These are phyloP conservation scores for Solanum bulbocastanum DNA, from an alignment of 257 asterid genomes.

Conservation along the genomic window DNA sequence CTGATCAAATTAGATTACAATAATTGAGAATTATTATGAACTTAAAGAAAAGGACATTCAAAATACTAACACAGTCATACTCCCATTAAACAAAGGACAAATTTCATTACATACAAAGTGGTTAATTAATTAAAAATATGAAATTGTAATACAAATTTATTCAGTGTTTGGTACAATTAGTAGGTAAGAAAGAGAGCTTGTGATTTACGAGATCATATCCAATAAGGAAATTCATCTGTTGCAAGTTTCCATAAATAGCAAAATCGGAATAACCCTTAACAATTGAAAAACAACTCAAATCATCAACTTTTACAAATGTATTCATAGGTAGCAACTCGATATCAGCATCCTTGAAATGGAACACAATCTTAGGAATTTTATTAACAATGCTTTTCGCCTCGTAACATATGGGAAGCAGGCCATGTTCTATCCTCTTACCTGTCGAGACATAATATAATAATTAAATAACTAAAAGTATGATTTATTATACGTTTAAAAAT, in stretches of 20 bases:
- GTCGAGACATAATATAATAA: neutral
- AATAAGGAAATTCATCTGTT: constrained; percentile 28
- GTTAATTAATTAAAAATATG: neutral
- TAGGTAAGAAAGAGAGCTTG: constrained; percentile 18
- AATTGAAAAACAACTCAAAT: constrained; percentile 26
- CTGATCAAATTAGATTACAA: no score
- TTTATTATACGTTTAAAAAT: no score
- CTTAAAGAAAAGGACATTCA: neutral
- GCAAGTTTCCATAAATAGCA: constrained; percentile 41
- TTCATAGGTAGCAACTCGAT: constrained; percentile 16
- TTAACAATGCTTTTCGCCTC: neutral
- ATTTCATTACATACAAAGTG: neutral
- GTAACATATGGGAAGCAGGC: neutral
- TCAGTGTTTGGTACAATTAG: constrained; percentile 28
- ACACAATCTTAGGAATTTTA: constrained; percentile 11
- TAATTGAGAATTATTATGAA: neutral
- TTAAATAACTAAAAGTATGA: neutral
- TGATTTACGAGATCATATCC: constrained; percentile 41
- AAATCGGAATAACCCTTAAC: constrained; percentile 2
- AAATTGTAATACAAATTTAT: neutral
- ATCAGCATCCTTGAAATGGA: constrained; percentile 46
- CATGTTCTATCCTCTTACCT: neutral
- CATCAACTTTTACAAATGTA: constrained; percentile 23
- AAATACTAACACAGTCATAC: neutral
- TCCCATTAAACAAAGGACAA: neutral